A percentile compares a stretch with the other conserved stretches of the same genome.
Evolutionary conservation across 176 grass and related monocot species (phyloP).

Genomic region (Phoenix dactylifera): DNA sequence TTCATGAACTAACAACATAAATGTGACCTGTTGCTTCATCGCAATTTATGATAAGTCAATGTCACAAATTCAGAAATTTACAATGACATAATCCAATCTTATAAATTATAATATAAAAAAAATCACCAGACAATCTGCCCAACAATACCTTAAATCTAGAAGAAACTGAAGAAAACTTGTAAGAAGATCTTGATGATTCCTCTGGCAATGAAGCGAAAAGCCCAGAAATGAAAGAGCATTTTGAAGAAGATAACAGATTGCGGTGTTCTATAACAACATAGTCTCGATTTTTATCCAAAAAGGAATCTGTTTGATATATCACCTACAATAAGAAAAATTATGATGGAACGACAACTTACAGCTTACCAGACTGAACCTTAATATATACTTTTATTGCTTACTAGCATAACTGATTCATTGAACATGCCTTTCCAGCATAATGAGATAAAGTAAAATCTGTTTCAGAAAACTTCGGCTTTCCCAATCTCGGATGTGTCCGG

Average conservation of each 20-base stretch:
- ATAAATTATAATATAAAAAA: conserved; percentile 6
- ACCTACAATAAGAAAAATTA: conserved; percentile 43
- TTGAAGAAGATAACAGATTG: conserved; percentile 86
- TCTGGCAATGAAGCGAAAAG: conserved; percentile 72
- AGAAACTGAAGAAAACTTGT: conserved; percentile 96
- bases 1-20: too few relatives aligned
- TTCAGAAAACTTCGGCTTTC: conserved; percentile 91
- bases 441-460: conserved; percentile 94
- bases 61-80: too few relatives aligned
- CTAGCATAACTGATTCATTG: conserved; percentile 27
- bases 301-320: conserved; percentile 85
- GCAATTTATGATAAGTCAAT: too few relatives aligned
- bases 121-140: background rate
- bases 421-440: conserved; percentile 88
- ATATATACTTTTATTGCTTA: conserved; percentile 11
- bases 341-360: background rate
- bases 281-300: conserved; percentile 96
- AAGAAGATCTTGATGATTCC: conserved; percentile 90
- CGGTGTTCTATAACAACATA: conserved; percentile 96
- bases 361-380: too few relatives aligned
- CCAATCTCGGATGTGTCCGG: conserved; percentile 67
- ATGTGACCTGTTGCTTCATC: too few relatives aligned
- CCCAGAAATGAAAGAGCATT: conserved; percentile 82
- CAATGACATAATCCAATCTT: background rate
- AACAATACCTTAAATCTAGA: conserved; percentile 88